Evolutionary conservation across 495 filamentous ascomycete genomes (phyloP), one percentile per base, ranked within the genome.

Genomic region (Aspergillus sclerotioniger): DNA sequence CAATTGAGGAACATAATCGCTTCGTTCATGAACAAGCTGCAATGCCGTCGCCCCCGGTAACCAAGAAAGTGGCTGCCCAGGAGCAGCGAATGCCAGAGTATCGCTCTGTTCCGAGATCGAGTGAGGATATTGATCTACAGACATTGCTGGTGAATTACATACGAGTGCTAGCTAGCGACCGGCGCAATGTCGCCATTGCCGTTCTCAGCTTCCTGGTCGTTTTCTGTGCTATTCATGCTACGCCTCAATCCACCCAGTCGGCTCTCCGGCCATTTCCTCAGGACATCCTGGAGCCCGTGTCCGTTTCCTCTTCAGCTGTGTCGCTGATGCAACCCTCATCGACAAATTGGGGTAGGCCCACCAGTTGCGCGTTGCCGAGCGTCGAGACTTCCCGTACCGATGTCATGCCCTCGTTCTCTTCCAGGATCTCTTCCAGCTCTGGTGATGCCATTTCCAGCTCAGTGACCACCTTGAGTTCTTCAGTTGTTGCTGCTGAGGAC

Each of bases 61-160:
- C 33, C n/a, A 15, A 62, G 19, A 31, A 32, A 31, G 5, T 19
- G 50, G 15, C 16, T 43, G 9, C 51, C 17, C 39, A 55, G 43
- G 53, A 58, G 28, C 21, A 43, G 33, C 43, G 39, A 51, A 8
- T 29, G 35, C 28, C 43, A 60, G 31, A 62, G 51, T 54, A 46
- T 7, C 17, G 16, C 0, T 46, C 53, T 52, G 8, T 33, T 8
- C 52, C 29, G 20, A 55, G 50, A 13, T 48, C 54, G n/a, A 46
- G 43, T 3, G 53, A 59, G 4, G 69, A 79, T 15, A 71, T 76
- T 56, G 75, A 76, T 7, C 78, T 90, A 6, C 71, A 74, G 0
- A 83, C 84, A 19, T 77, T 96, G 16, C 49, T 94, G 17, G 67
- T 83, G 35, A 88, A 90, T 59, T 90, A 90, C 20, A 65, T 90